Conservation (phyloP, 2,329 filamentous ascomycete species). For the Rutstroemia sp. region DNA sequence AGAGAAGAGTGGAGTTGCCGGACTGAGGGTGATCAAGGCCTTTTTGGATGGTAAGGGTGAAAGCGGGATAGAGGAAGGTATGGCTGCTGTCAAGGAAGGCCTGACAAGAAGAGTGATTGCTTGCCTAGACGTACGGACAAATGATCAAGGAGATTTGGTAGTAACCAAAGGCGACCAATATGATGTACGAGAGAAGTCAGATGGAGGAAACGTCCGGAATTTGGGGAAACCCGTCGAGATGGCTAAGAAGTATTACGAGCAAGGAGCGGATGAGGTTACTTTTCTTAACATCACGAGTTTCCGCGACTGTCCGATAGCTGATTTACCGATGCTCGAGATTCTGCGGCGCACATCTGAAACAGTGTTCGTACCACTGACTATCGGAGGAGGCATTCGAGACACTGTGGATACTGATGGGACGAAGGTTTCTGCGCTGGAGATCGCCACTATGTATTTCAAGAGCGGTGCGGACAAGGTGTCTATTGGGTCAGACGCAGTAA, state of each 20-base stretch:
- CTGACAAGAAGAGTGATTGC: slow-evolving; percentile 92
- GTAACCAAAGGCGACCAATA: slow-evolving; percentile 99
- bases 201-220: slow-evolving; percentile 68
- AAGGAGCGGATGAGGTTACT: slow-evolving; percentile 93
- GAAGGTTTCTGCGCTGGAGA: slow-evolving; percentile 79
- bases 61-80: slow-evolving; percentile 21
- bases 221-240: slow-evolving; percentile 95
- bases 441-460: slow-evolving; percentile 96
- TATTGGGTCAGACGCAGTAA: slow-evolving; percentile 90
- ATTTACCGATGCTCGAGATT: slow-evolving; percentile 94
- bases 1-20: slow-evolving; percentile 90
- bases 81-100: slow-evolving; percentile 44
- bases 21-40: slow-evolving; percentile 72
- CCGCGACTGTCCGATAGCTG: slow-evolving; percentile 85
- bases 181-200: slow-evolving; percentile 85
- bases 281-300: slow-evolving; percentile 99
- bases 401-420: slow-evolving; percentile 84
- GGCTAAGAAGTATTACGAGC: slow-evolving; percentile 88
- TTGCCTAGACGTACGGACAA: slow-evolving; percentile 89
- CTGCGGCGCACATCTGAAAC: slow-evolving; percentile 78
- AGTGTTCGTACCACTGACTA: slow-evolving; percentile 91
- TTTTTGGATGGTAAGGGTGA: slow-evolving; percentile 67
- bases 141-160: slow-evolving; percentile 89
- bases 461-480: slow-evolving; percentile 96
- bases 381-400: slow-evolving; percentile 92